These are phyloP conservation scores for Ceratobasidium sp. DNA, from an alignment of 1,284 basidiomycete genomes.

Conservation along the genomic window DNA sequence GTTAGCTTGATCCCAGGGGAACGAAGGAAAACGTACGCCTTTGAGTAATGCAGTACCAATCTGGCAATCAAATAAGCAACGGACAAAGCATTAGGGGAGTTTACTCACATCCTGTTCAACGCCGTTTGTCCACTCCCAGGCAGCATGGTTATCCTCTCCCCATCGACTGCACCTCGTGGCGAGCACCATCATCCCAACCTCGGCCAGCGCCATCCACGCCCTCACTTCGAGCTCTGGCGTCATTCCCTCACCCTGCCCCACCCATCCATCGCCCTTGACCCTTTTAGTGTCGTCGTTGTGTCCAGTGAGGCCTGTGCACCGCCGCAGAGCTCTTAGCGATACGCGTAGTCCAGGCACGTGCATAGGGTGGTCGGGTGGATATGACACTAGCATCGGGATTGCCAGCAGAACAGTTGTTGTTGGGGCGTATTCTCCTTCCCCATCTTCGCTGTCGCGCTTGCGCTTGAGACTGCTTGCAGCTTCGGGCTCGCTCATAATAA, in stretches of 20 bases:
- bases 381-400: conserved; percentile 62
- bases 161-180: conserved; percentile 53
- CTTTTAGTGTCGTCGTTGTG: not conserved
- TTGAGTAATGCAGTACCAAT: conserved; percentile 60
- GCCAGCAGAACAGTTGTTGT: conserved; percentile 61
- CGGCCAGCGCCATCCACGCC: conserved; percentile 69
- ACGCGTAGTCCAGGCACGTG: conserved; percentile 62
- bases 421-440: not conserved
- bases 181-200: conserved; percentile 65
- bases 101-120: conserved; percentile 60
- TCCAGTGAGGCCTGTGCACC: conserved; percentile 54
- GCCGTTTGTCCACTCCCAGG: conserved; percentile 53
- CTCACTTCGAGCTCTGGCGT: conserved; percentile 67
- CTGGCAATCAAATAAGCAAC: conserved; percentile 45
- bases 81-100: not conserved
- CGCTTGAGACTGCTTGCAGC: conserved; percentile 32
- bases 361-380: conserved; percentile 64
- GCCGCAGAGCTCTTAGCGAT: conserved; percentile 61
- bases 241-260: conserved; percentile 50
- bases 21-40: conserved; percentile 56
- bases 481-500: too few relatives aligned
- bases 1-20: too few relatives aligned
- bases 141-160: conserved; percentile 48
- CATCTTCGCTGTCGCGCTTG: conserved; percentile 28
- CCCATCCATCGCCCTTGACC: not conserved